These are phyloP conservation scores for Podaxis rugospora DNA, from an alignment of 768 basidiomycete species.

Conservation along the genomic window DNA sequence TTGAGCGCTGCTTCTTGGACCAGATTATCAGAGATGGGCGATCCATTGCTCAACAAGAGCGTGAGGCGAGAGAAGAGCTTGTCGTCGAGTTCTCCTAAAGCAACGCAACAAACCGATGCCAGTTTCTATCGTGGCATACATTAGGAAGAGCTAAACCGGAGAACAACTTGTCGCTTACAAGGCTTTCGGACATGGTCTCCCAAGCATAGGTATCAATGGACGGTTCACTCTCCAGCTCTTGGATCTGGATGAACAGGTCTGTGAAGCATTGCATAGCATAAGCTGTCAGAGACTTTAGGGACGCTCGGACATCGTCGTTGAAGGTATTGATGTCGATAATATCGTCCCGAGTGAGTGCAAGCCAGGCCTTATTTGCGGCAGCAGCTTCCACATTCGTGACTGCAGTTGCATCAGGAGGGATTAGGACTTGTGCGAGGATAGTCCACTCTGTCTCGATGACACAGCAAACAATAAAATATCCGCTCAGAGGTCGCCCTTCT, in stretches of 20 bases:
- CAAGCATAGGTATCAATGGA: constrained; percentile 84
- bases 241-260: constrained; percentile 73
- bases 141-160: neutral
- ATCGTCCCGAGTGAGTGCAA: constrained; percentile 54
- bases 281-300: constrained; percentile 45
- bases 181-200: constrained; percentile 89
- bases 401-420: constrained; percentile 26
- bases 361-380: constrained; percentile 82
- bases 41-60: constrained; percentile 73
- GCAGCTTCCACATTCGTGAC: constrained; percentile 59
- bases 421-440: constrained; percentile 67
- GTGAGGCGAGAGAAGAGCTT: constrained; percentile 67
- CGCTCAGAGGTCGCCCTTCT: constrained; percentile 74
- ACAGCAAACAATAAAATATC: constrained; percentile 89
- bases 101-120: constrained; percentile 75
- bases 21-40: constrained; percentile 77
- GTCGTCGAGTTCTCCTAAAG: constrained; percentile 61
- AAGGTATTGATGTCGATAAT: constrained; percentile 37
- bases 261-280: constrained; percentile 74
- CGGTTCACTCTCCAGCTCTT: constrained; percentile 79
- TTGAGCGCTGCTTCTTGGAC: constrained; percentile 90
- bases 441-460: constrained; percentile 85
- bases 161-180: constrained; percentile 43
- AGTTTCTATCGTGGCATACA: constrained; percentile 57
- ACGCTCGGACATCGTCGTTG: constrained; percentile 29